Conservation (phyloP, 805 yeast species). For the Brettanomyces nanus region DNA sequence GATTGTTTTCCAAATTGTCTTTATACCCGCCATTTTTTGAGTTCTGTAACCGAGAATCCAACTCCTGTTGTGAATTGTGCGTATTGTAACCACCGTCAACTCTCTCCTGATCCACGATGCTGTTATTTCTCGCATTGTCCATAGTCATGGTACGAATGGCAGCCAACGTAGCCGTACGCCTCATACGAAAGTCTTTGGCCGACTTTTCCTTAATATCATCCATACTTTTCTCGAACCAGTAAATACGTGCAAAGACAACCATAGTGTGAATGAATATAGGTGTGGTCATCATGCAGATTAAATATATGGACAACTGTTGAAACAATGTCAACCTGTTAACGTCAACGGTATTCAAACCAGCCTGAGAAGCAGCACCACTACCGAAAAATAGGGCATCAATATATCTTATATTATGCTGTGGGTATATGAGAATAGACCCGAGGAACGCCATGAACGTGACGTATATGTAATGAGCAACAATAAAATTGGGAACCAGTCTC, state of each 20-base stretch:
- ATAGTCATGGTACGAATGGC: conserved; percentile 31
- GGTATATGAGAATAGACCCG: conserved; percentile 71
- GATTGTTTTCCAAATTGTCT: neutral
- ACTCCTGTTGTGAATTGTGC: conserved; percentile 26
- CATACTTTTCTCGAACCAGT: conserved; percentile 84
- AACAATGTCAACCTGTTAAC: conserved; percentile 54
- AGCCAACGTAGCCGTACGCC: conserved; percentile 69
- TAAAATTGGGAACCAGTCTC: conserved; percentile 42
- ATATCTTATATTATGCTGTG: conserved; percentile 55
- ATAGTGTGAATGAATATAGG: conserved; percentile 85
- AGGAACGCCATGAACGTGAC: conserved; percentile 51
- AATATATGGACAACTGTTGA: conserved; percentile 72
- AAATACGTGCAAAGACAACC: conserved; percentile 67
- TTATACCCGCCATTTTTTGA: conserved; percentile 3
- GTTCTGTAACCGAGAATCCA: conserved; percentile 16
- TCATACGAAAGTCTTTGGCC: conserved; percentile 70
- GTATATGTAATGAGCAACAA: conserved; percentile 68
- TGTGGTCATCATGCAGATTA: conserved; percentile 59
- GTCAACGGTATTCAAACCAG: conserved; percentile 81
- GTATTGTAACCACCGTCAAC: conserved; percentile 13
- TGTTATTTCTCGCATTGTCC: conserved; percentile 12
- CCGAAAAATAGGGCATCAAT: conserved; percentile 76
- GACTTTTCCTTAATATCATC: conserved; percentile 74
- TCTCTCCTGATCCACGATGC: conserved; percentile 5
- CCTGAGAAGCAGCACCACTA: conserved; percentile 77